A percentile compares a stretch with the other conserved stretches of the same genome.
Evolutionary conservation across 495 filamentous ascomycete genomes (phyloP).

Genomic region (Aspergillus leporis): DNA sequence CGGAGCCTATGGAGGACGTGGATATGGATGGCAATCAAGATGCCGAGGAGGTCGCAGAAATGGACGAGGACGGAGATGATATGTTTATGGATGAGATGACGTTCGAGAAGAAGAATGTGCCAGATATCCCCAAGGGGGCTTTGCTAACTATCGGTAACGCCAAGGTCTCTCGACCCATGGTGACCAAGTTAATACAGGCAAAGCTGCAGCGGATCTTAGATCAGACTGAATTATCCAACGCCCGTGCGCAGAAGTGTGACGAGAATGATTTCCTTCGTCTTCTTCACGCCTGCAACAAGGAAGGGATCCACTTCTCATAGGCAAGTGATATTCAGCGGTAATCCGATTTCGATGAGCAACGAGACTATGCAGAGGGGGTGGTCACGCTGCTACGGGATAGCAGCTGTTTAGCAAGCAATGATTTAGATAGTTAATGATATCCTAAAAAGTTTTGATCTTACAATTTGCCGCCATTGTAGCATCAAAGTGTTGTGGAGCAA

Average conservation of each 20-base stretch:
- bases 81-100: not conserved
- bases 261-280: conserved; percentile 4
- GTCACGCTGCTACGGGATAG: conserved; percentile 4
- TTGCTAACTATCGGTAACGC: not conserved
- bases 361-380: not conserved
- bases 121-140: not conserved
- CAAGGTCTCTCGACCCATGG: not conserved
- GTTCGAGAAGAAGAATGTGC: not conserved
- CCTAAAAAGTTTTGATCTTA: conserved; percentile 1
- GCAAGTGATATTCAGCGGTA: not conserved
- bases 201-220: not conserved
- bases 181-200: conserved; percentile 3
- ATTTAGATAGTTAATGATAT: conserved; percentile 3
- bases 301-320: conserved; percentile 1
- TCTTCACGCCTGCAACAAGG: conserved; percentile 4
- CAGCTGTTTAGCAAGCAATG: not conserved
- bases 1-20: not conserved
- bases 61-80: not conserved
- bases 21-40: not conserved
- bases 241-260: conserved; percentile 3
- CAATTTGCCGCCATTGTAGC: too few relatives aligned
- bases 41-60: not conserved
- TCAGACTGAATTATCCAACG: not conserved
- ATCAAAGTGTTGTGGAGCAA: too few relatives aligned
- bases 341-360: conserved; percentile 1